Evolutionary conservation across 208 protist genomes (phyloP).

Genomic region (Strigomonas galati): DNA sequence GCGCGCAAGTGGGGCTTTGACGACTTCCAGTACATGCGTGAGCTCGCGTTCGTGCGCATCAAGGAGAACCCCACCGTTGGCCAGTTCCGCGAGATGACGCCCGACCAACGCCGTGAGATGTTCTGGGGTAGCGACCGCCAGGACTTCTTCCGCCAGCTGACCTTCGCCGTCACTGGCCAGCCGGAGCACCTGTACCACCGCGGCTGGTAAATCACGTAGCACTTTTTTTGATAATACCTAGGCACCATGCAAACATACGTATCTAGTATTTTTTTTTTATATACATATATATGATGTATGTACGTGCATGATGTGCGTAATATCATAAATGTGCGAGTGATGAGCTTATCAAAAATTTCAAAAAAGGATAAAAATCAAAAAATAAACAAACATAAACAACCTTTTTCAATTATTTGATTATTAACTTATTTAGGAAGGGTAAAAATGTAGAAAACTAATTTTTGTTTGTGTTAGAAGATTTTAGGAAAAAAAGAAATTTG

Average conservation of each 20-base stretch:
- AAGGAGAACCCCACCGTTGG: slow-evolving; percentile 85
- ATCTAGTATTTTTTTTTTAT: slow-evolving; percentile 2
- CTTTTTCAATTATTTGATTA: too few species aligned
- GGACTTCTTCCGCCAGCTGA: slow-evolving; percentile 86
- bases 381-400: slow-evolving; percentile 2
- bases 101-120: slow-evolving; percentile 75
- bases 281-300: not conserved
- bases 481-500: not conserved
- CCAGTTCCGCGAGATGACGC: slow-evolving; percentile 81
- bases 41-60: slow-evolving; percentile 88
- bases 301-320: not conserved
- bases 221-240: not conserved
- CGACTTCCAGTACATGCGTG: slow-evolving; percentile 84
- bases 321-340: not conserved
- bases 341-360: not conserved
- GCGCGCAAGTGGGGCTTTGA: slow-evolving; percentile 87
- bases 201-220: slow-evolving; percentile 55
- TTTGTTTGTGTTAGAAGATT: slow-evolving; percentile 6
- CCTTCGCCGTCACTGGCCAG: slow-evolving; percentile 55
- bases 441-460: not conserved
- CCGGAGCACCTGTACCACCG: slow-evolving; percentile 89
- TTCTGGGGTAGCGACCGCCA: slow-evolving; percentile 88
- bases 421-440: not conserved
- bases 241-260: too few species aligned
- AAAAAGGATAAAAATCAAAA: not conserved